Base-by-base conservation (phyloP, 345 rosid genomes). In the Gossypium thurberi region DNA sequence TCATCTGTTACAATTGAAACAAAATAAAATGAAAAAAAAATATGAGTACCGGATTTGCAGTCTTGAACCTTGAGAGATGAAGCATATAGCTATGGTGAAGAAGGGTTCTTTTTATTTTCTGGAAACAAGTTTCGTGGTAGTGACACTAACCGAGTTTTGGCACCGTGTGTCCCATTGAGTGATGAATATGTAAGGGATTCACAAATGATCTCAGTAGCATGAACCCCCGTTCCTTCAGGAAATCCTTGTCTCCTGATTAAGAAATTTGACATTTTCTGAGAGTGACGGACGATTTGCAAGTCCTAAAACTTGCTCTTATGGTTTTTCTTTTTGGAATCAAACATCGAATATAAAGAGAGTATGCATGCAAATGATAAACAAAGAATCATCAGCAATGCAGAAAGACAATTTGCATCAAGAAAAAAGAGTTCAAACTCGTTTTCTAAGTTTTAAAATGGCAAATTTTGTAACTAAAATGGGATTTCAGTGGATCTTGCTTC, bases 151-250 rank as follows among this genome's bases (percentile, higher is more conserved):
- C 75, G 2, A 71, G 53, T 69, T 57, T 37, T 5, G 83, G 81
- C 47, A 81, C n/a, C 0, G 81, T 77, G 44, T 80, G 80, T 18
- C 68, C 83, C 69, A 26, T 59, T 1, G 43, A 20, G 15, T 81
- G 83, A 43, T 65, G 65, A 23, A 81, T 60, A 14, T 74, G 66
- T 21, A 44, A 8, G 2, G 83, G 83, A 10, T 77, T 74, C 10
- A 77, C 76, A 69, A 77, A 81, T 12, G 71, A 74, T 18, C 71
- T 25, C 14, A 74, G 26, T 6, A 77, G 59, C 14, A 20, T 42
- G 2, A 26, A 40, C 15, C 73, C 75, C 10, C 21, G 48, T 60
- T 65, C 75, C 81, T 77, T 77, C 61, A 70, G 8, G 61, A 65
- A 59, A 74, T 80, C 78, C 72, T 37, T 40, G 2, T 71, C 79